phyloP scores from a whole-genome alignment of 352 stramenopile species.

The Pythium monospermum region DNA sequence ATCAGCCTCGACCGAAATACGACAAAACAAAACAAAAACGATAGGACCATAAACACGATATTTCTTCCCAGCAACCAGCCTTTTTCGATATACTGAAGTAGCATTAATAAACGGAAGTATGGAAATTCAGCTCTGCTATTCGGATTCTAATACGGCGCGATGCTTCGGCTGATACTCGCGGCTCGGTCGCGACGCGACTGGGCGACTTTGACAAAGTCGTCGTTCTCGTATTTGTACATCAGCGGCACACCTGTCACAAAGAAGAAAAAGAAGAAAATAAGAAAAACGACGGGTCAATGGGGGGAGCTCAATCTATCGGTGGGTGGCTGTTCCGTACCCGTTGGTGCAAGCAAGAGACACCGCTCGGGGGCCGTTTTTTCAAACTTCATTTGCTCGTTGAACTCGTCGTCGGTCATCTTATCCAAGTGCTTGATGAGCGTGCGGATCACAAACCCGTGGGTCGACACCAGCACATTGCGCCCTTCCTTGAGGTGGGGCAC shows the following conservation, averaged over 20 bases:
- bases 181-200: conserved; percentile 68
- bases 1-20: neutral
- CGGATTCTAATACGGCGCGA: conserved; percentile 70
- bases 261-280: no score
- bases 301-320: no score
- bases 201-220: conserved; percentile 63
- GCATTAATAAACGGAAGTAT: no score
- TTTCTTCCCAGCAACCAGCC: no score
- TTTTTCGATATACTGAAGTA: no score
- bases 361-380: conserved; percentile 74
- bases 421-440: conserved; percentile 84
- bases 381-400: conserved; percentile 80
- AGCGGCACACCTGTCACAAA: conserved; percentile 75
- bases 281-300: no score
- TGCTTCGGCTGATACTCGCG: conserved; percentile 66
- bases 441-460: conserved; percentile 80
- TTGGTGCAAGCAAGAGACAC: conserved; percentile 69
- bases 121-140: neutral
- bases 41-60: no score
- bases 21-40: no score
- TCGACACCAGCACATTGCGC: conserved; percentile 75
- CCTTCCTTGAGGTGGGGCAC: conserved; percentile 63
- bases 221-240: conserved; percentile 79
- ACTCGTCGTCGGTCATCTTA: conserved; percentile 66
- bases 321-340: conserved; percentile 28